phyloP scores from a whole-genome alignment of 129 eudicot genomes.

The Flaveria bidentis region DNA sequence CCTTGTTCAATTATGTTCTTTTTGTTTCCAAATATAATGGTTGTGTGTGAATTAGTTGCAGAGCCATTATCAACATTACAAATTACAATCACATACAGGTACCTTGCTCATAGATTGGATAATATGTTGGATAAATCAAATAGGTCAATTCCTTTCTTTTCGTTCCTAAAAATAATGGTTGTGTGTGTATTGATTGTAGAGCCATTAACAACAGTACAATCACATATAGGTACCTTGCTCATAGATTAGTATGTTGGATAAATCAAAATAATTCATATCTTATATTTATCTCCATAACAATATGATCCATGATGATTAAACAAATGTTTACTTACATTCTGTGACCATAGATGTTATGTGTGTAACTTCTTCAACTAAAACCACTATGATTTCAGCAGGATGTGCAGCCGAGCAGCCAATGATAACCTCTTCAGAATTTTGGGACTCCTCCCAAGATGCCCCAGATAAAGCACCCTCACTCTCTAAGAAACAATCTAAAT shows the following conservation, averaged over 20 bases:
- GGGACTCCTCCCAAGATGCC: constrained; percentile 39
- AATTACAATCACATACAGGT: background rate
- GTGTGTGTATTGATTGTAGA: background rate
- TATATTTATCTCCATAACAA: constrained; percentile 12
- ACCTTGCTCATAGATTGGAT: constrained; percentile 11
- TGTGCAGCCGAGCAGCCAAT: constrained; percentile 86
- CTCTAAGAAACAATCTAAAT: constrained; percentile 45
- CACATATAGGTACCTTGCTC: background rate
- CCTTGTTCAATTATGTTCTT: background rate
- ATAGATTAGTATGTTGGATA: constrained; percentile 4
- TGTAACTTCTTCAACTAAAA: constrained; percentile 64
- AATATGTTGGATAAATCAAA: background rate
- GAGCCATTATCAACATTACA: background rate
- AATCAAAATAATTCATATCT: background rate
- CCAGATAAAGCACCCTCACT: constrained; percentile 38
- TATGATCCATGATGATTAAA: constrained; percentile 4
- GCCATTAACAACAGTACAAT: background rate
- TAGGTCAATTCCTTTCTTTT: constrained; percentile 3
- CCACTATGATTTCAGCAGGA: constrained; percentile 73
- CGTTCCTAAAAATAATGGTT: background rate
- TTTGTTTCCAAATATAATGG: background rate
- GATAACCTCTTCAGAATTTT: constrained; percentile 47
- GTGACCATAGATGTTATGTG: constrained; percentile 53
- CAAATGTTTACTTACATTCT: constrained; percentile 63
- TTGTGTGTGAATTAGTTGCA: background rate